Conservation (phyloP, 2,329 filamentous ascomycete genomes). For the Pseudonectria buxi region DNA sequence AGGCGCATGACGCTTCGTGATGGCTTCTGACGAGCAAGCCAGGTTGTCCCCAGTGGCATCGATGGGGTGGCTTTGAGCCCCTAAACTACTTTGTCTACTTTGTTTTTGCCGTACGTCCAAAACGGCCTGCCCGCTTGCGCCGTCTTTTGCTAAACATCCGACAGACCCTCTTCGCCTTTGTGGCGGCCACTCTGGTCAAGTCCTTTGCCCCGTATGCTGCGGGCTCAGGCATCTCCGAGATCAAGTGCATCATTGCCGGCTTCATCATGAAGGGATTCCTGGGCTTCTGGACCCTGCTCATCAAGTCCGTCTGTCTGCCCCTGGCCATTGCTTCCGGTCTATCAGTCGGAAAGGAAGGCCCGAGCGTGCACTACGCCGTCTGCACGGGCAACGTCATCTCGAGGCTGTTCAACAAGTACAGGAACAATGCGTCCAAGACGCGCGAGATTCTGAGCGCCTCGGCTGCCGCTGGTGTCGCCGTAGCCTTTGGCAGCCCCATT, state of each 20-base stretch:
- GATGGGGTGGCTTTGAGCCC: conserved; percentile 72
- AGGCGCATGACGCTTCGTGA: background rate
- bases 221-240: conserved; percentile 94
- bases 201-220: conserved; percentile 92
- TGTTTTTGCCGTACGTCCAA: conserved; percentile 61
- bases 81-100: conserved; percentile 87
- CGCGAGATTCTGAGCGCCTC: conserved; percentile 92
- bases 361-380: conserved; percentile 97
- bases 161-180: conserved; percentile 71
- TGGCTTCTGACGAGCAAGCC: conserved; percentile 6
- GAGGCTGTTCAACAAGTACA: conserved; percentile 86
- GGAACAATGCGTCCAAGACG: conserved; percentile 85
- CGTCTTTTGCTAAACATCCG: conserved; percentile 5
- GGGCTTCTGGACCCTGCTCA: conserved; percentile 81
- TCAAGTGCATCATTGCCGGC: conserved; percentile 97
- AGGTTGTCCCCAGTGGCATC: conserved; percentile 84
- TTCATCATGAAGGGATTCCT: conserved; percentile 99
- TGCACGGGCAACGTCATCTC: conserved; percentile 97
- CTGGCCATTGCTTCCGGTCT: conserved; percentile 89
- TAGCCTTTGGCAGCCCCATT: conserved; percentile 95
- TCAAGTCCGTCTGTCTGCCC: conserved; percentile 88
- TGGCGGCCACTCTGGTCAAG: conserved; percentile 78
- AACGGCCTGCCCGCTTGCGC: background rate
- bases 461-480: conserved; percentile 88
- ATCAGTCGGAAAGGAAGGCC: conserved; percentile 94